Evolutionary conservation across 2,329 filamentous ascomycete species (phyloP), one percentile per base, ranked within the genome.

Genomic region (Alternaria alternata): DNA sequence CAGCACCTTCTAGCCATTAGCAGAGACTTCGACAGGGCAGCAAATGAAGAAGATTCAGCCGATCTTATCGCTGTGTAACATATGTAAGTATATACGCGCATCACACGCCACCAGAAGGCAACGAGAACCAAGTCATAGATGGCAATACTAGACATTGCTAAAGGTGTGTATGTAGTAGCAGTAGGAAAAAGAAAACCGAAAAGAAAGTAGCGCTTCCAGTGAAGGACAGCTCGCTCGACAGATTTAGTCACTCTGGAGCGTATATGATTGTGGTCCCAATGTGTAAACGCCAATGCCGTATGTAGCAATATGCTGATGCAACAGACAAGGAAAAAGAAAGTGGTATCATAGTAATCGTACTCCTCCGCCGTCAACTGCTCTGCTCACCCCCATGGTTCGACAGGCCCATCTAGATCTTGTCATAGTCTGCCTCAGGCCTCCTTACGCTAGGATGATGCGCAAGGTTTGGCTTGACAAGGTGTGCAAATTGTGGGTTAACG

Each of bases 391-490:
- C 12, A 24, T 30, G 32, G 24, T 5, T 34, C 12, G 18, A 1
- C 22, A 51, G 30, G 36, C 8, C 8, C 26, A 32, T 41, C 39
- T 61, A 77, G 49, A 77, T 66, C 66, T 71, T 75, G 44, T 72
- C 68, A 24, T 64, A 74, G 28, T 75, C 69, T 3, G 59, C 66
- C 61, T 77, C 75, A 0, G 70, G 67, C 34, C 75, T 66, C 51
- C 74, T 61, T 18, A 69, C 60, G 32, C 75, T 78, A 2, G 67
- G 87, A 81, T 89, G 87, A 68, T 87, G 81, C 3, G 86, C 84
- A 54, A 85, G 76, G 66, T 88, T 82, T 3, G 87, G 87, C 66
- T 82, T 79, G 48, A 83, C 78, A 41, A 88, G 82, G 66, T 85
- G 83, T 30, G 83, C 79, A 70, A 83, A 84, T 69, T 84, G 81